Percentiles rank a stretch among this genome's conserved stretches.
phyloP scores from a whole-genome alignment of 805 yeast species.

The Candida corydali region DNA sequence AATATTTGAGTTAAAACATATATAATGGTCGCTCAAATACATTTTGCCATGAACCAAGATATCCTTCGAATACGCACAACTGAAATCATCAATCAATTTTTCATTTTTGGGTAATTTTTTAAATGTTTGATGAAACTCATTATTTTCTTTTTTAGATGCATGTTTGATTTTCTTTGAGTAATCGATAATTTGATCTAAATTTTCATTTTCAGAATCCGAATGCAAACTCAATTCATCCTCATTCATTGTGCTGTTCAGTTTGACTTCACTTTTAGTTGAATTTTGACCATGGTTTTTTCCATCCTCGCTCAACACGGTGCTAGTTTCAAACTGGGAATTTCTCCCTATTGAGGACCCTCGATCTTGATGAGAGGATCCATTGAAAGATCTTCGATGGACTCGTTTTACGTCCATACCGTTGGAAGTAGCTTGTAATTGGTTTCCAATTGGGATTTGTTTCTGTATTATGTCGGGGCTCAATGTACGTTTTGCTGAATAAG shows the following conservation, averaged over 20 bases:
- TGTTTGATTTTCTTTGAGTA: conserved; percentile 17
- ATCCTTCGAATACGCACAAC: conserved; percentile 65
- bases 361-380: not conserved
- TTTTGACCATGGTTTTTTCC: not conserved
- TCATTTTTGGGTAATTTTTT: conserved; percentile 49
- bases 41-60: conserved; percentile 65
- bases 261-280: conserved; percentile 3
- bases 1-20: conserved; percentile 64
- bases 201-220: conserved; percentile 13
- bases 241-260: conserved; percentile 7
- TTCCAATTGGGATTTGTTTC: conserved; percentile 12
- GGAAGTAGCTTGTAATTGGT: conserved; percentile 12
- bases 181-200: conserved; percentile 13
- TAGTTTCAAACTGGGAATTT: conserved; percentile 2
- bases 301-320: not conserved
- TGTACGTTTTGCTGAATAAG: conserved; percentile 9
- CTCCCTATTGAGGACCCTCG: conserved; percentile 4
- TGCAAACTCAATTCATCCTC: conserved; percentile 9
- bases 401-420: conserved; percentile 14
- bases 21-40: conserved; percentile 50
- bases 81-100: conserved; percentile 53
- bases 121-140: conserved; percentile 58
- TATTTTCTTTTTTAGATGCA: conserved; percentile 50
- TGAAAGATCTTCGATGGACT: conserved; percentile 17
- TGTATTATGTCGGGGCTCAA: conserved; percentile 17